phyloP scores from a whole-genome alignment of 805 yeast genomes.

The Debaryomyces prosopidis region DNA sequence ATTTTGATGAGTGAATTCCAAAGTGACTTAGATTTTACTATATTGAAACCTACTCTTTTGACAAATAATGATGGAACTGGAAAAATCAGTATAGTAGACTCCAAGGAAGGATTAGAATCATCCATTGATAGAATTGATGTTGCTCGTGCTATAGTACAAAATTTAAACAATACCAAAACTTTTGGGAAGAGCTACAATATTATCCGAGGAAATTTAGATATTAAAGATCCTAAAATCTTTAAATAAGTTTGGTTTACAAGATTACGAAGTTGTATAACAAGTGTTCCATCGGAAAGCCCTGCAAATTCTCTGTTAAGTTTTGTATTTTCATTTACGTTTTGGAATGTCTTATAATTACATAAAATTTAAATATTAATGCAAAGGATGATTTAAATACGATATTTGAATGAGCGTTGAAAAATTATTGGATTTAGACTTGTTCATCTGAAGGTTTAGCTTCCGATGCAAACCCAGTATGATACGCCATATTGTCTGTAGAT shows the following conservation, averaged over 20 bases:
- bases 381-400: too few relatives aligned
- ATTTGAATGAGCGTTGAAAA: too few relatives aligned
- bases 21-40: slow-evolving; percentile 51
- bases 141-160: slow-evolving; percentile 44
- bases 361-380: too few relatives aligned
- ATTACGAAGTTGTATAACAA: too few relatives aligned
- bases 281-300: too few relatives aligned
- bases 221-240: slow-evolving; percentile 1
- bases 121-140: slow-evolving; percentile 54
- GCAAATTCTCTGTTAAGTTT: too few relatives aligned
- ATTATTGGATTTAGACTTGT: slow-evolving; percentile 15
- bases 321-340: too few relatives aligned
- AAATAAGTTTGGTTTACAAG: background rate
- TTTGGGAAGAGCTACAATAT: slow-evolving; percentile 42
- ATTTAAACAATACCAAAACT: slow-evolving; percentile 37
- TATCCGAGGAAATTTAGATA: slow-evolving; percentile 5
- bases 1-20: slow-evolving; percentile 37
- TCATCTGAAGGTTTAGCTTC: slow-evolving; percentile 31
- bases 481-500: slow-evolving; percentile 33
- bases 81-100: slow-evolving; percentile 37
- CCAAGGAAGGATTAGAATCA: background rate
- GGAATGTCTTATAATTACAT: too few relatives aligned
- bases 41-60: slow-evolving; percentile 54
- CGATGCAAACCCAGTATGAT: slow-evolving; percentile 36
- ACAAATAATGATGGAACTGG: slow-evolving; percentile 44